Evolutionary conservation across 106 monocot genomes (phyloP).

Genomic region (Amphibolis antarctica): DNA sequence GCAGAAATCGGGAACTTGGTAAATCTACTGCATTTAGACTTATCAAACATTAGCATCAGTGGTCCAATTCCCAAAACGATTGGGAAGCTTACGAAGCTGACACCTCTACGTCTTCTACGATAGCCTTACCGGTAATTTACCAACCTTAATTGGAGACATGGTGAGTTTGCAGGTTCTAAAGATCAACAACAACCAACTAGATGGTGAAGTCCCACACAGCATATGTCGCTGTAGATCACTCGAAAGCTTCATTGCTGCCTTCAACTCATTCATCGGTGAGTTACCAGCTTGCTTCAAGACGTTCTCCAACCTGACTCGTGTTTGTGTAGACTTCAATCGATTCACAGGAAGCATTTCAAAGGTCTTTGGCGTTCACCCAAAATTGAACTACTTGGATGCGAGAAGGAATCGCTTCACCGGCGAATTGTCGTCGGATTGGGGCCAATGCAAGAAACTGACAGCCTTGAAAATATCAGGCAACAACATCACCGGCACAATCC

Average conservation of each 20-base stretch:
- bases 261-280: slow-evolving; percentile 49
- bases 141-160: slow-evolving; percentile 37
- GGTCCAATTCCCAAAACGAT: slow-evolving; percentile 41
- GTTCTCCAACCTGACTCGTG: slow-evolving; percentile 25
- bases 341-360: slow-evolving; percentile 52
- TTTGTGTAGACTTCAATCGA: slow-evolving; percentile 41
- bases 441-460: slow-evolving; percentile 19
- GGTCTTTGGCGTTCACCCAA: slow-evolving; percentile 28
- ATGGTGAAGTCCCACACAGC: slow-evolving; percentile 30
- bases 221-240: slow-evolving; percentile 41
- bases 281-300: slow-evolving; percentile 51
- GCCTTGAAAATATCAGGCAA: slow-evolving; percentile 1
- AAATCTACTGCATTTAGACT: slow-evolving; percentile 25
- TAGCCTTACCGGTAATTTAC: slow-evolving; percentile 36
- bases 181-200: slow-evolving; percentile 48
- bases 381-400: slow-evolving; percentile 37
- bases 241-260: slow-evolving; percentile 23
- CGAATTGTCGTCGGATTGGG: slow-evolving; percentile 48
- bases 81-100: slow-evolving; percentile 2
- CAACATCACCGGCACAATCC: slow-evolving; percentile 26
- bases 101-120: slow-evolving; percentile 18
- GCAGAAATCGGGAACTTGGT: slow-evolving; percentile 33
- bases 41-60: slow-evolving; percentile 34
- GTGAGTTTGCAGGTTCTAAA: not conserved
- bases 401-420: slow-evolving; percentile 44